Base-by-base conservation (phyloP, 345 rosid genomes). In the Brassica juncea region DNA sequence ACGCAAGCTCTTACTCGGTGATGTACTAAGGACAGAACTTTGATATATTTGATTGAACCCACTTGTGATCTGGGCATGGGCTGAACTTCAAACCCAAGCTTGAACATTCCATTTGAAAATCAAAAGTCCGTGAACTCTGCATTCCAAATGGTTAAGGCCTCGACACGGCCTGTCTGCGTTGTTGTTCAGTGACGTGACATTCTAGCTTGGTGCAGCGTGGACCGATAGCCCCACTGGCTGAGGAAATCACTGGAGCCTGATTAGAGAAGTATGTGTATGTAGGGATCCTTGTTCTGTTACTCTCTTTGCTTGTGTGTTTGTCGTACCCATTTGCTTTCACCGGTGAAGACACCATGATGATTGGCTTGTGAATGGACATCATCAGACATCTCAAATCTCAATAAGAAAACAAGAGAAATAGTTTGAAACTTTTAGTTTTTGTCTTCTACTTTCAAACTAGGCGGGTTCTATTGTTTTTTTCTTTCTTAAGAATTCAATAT, bases 31-130 rank as follows among this genome's bases (percentile, higher is more conserved):
- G 97, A 94, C 68, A 94, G 97, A 72, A 89, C 90, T 74, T 86
- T 94, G 8, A 84, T 92, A 82, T 94, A 97, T 25, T 71, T 92
- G 5, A 94, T 71, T 92, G 5, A 94, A 94, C 83, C 94, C 99
- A 4, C 89, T 92, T 8, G 94, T 91, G 74, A 81, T 92, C 68
- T 94, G 97, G 97, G 92, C 97, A n/a, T 94, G 97, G 95, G 93
- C 97, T 71, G 99, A 97, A 63, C 94, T 94, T 81, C 93, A 59
- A 11, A 28, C 12, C 28, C 1, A 16, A 4, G 8, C 73, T 39
- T 39, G 44, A 58, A 58, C 28, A 39, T 67, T 14, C 21, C 70
- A 69, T 23, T 35, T 5, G 2, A 11, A 54, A 19, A 14, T 19
- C 19, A 5, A 57, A 19, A 1, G 6, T 10, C 49, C 16, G 47